phyloP scores from a whole-genome alignment of 805 yeast species.

The Cyberlindnera meyerae region DNA sequence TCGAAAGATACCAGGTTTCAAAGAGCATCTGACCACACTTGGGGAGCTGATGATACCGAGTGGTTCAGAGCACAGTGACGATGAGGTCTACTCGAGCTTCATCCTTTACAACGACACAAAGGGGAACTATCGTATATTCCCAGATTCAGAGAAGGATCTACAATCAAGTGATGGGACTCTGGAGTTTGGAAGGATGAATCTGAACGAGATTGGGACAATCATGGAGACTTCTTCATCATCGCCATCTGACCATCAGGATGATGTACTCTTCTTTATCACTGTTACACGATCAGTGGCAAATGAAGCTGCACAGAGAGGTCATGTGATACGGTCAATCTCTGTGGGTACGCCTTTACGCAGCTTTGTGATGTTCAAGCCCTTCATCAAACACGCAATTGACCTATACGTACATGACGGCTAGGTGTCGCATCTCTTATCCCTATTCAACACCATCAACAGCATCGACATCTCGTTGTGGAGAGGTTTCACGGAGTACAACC shows the following conservation, averaged over 20 bases:
- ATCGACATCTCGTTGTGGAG: slow-evolving; percentile 23
- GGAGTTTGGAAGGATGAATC: slow-evolving; percentile 10
- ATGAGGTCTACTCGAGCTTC: slow-evolving; percentile 55
- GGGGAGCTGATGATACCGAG: slow-evolving; percentile 61
- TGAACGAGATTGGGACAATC: slow-evolving; percentile 20
- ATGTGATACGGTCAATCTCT: slow-evolving; percentile 53
- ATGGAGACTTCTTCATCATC: slow-evolving; percentile 16
- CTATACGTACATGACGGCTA: slow-evolving; percentile 23
- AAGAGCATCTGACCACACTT: slow-evolving; percentile 30
- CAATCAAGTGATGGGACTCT: slow-evolving; percentile 11
- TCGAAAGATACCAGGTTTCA: slow-evolving; percentile 31
- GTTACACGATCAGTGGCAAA: slow-evolving; percentile 45
- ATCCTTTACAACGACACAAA: slow-evolving; percentile 41
- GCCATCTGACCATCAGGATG: slow-evolving; percentile 22
- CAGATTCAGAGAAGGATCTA: slow-evolving; percentile 18
- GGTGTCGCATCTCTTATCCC: slow-evolving; percentile 15
- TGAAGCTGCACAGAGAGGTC: slow-evolving; percentile 46
- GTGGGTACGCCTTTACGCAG: slow-evolving; percentile 49
- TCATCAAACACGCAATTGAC: slow-evolving; percentile 47
- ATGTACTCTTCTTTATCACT: slow-evolving; percentile 50
- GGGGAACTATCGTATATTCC: slow-evolving; percentile 17
- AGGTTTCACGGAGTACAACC: slow-evolving; percentile 10
- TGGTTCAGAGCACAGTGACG: slow-evolving; percentile 50
- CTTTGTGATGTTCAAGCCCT: slow-evolving; percentile 55
- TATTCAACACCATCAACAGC: slow-evolving; percentile 21